Conservation (phyloP, 1,284 basidiomycete genomes). For the Cryptococcus floricola region DNA sequence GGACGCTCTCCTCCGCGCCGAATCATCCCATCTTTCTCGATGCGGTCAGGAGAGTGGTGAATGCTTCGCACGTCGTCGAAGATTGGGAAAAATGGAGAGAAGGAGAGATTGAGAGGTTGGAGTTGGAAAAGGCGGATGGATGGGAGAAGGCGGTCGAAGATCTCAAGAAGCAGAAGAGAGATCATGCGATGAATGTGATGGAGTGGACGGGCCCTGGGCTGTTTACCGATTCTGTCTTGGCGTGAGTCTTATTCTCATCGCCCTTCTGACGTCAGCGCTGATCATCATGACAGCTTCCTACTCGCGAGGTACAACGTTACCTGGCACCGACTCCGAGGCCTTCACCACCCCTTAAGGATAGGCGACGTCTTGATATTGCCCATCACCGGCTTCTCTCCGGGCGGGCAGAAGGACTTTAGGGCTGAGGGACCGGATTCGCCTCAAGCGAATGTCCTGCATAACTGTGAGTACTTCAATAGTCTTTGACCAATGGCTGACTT, state of each 20-base stretch:
- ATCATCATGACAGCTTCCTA: conserved; percentile 32
- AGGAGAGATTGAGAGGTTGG: conserved; percentile 13
- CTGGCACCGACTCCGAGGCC: conserved; percentile 44
- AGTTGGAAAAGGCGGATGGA: conserved; percentile 8
- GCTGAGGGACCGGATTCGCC: conserved; percentile 26
- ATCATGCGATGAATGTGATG: conserved; percentile 38
- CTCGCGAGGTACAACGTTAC: conserved; percentile 42
- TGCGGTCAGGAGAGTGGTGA: conserved; percentile 42
- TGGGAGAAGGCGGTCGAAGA: conserved; percentile 13
- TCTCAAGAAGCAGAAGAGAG: conserved; percentile 13
- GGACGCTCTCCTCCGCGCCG: conserved; percentile 46
- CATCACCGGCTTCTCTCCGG: conserved; percentile 44
- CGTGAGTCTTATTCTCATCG: conserved; percentile 22
- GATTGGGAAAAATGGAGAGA: conserved; percentile 24
- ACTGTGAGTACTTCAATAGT: conserved; percentile 22
- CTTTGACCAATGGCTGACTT: neutral
- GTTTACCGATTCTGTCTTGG: conserved; percentile 42
- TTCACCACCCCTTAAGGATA: conserved; percentile 43
- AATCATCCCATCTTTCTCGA: conserved; percentile 49
- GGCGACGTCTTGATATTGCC: conserved; percentile 49
- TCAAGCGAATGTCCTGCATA: conserved; percentile 37
- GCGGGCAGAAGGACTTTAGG: conserved; percentile 36
- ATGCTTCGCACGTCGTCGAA: conserved; percentile 31
- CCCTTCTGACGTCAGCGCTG: neutral
- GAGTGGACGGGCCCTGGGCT: conserved; percentile 48